These are phyloP conservation scores for Penicillium fimorum DNA, from an alignment of 495 filamentous ascomycete species.

Conservation along the genomic window DNA sequence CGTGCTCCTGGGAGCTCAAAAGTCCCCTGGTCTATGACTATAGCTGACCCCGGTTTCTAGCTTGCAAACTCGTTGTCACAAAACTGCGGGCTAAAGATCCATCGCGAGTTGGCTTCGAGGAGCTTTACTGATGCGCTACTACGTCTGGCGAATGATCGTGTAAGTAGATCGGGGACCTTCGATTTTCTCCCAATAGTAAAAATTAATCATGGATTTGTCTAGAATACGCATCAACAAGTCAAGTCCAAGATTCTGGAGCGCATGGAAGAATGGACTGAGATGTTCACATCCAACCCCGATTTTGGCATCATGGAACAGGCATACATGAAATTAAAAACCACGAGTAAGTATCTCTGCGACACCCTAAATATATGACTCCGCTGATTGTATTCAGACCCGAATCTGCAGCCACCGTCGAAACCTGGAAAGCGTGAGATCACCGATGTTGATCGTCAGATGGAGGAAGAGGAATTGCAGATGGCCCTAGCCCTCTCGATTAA, in stretches of 20 bases:
- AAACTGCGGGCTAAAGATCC: conserved; percentile 89
- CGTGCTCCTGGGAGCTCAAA: neutral
- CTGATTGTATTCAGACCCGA: conserved; percentile 62
- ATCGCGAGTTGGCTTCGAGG: conserved; percentile 88
- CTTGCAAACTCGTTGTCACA: conserved; percentile 92
- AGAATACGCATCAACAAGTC: conserved; percentile 94
- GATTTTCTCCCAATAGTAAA: neutral
- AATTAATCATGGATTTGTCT: conserved; percentile 5
- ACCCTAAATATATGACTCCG: neutral
- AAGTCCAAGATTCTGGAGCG: conserved; percentile 96
- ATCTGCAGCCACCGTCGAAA: conserved; percentile 86
- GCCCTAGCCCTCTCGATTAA: conserved; percentile 88
- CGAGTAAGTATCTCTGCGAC: conserved; percentile 49
- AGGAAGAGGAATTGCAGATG: conserved; percentile 97
- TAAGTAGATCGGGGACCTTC: conserved; percentile 25
- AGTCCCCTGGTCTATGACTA: neutral
- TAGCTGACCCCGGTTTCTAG: conserved; percentile 26
- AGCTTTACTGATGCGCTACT: conserved; percentile 95
- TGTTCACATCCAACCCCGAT: conserved; percentile 88
- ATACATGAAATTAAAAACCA: conserved; percentile 80
- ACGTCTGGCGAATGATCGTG: conserved; percentile 82
- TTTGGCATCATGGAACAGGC: conserved; percentile 98
- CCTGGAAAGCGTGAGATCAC: conserved; percentile 90
- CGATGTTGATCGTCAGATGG: conserved; percentile 85
- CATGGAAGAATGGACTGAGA: conserved; percentile 93